phyloP scores from a whole-genome alignment of 2,329 filamentous ascomycete species.

The Alternaria ventricosa region DNA sequence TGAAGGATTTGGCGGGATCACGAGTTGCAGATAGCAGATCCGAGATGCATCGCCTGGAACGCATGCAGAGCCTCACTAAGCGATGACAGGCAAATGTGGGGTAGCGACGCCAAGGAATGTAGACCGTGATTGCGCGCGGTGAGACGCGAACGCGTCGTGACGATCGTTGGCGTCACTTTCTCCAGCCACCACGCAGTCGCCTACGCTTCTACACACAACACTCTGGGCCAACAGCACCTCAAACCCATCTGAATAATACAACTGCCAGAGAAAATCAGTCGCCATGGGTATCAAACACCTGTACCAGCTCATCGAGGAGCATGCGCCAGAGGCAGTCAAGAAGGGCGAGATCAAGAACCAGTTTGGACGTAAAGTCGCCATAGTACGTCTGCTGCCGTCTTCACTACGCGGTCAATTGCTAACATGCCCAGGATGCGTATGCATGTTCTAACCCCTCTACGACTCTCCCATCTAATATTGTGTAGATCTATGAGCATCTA shows the following conservation, averaged over 20 bases:
- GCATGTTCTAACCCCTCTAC: conserved; percentile 3
- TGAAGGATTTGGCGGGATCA: background rate
- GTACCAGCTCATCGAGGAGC: conserved; percentile 67
- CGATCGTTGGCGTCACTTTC: conserved; percentile 22
- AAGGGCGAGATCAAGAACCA: conserved; percentile 98
- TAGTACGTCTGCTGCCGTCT: conserved; percentile 64
- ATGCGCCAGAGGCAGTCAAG: conserved; percentile 94
- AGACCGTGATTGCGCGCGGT: conserved; percentile 38
- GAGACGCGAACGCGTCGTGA: conserved; percentile 33
- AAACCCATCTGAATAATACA: background rate
- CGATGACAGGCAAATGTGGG: conserved; percentile 10
- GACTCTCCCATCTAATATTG: conserved; percentile 14
- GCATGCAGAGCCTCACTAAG: conserved; percentile 7
- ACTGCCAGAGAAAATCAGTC: background rate
- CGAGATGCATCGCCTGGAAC: background rate
- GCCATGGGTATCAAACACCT: conserved; percentile 53
- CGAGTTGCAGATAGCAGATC: background rate
- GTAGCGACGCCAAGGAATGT: conserved; percentile 30
- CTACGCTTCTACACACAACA: conserved; percentile 9
- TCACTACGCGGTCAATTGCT: conserved; percentile 11
- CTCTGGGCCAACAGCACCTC: background rate
- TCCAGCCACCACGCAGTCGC: conserved; percentile 23
- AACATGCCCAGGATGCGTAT: conserved; percentile 56
- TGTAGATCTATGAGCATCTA: conserved; percentile 95
- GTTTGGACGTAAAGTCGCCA: conserved; percentile 97